Percentiles rank a stretch among this genome's conserved stretches.
phyloP scores from a whole-genome alignment of 2,329 filamentous ascomycete genomes.

The Erysiphe pulchra region DNA sequence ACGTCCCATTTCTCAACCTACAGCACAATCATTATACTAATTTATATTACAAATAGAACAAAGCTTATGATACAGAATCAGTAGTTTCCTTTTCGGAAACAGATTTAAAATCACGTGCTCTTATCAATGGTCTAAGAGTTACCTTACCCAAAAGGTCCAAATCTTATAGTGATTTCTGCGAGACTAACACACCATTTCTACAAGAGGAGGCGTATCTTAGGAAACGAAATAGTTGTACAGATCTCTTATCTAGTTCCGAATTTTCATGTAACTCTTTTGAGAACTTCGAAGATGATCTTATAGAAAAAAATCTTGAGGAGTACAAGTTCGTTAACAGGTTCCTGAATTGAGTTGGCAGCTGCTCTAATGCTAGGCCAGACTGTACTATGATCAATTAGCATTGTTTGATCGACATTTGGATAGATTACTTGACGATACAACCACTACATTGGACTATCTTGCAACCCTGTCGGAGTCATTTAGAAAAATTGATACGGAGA shows the following conservation, averaged over 20 bases:
- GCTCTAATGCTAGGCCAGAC: conserved; percentile 17
- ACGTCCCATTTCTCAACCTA: neutral
- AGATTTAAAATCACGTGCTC: too few species aligned
- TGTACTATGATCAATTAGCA: conserved; percentile 59
- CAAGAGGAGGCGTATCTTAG: conserved; percentile 21
- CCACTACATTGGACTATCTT: conserved; percentile 48
- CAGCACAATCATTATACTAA: too few species aligned
- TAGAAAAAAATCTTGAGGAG: conserved; percentile 63
- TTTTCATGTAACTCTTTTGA: conserved; percentile 17
- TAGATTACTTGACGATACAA: conserved; percentile 50
- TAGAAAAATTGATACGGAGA: conserved; percentile 66
- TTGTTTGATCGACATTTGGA: conserved; percentile 65
- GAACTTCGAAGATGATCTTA: conserved; percentile 35
- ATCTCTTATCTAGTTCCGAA: neutral
- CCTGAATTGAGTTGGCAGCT: neutral
- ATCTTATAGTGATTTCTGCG: conserved; percentile 58
- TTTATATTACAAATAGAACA: too few species aligned
- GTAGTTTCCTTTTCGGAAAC: too few species aligned
- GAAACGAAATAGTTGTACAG: conserved; percentile 5
- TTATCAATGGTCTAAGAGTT: conserved; percentile 21
- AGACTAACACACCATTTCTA: conserved; percentile 30
- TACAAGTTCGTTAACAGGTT: conserved; percentile 38
- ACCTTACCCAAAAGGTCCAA: conserved; percentile 39
- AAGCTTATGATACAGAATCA: too few species aligned
- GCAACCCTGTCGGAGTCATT: conserved; percentile 67